A percentile compares a stretch with the other conserved stretches of the same genome.
phyloP scores from a whole-genome alignment of 495 filamentous ascomycete species.

The Xylaria flabelliformis region DNA sequence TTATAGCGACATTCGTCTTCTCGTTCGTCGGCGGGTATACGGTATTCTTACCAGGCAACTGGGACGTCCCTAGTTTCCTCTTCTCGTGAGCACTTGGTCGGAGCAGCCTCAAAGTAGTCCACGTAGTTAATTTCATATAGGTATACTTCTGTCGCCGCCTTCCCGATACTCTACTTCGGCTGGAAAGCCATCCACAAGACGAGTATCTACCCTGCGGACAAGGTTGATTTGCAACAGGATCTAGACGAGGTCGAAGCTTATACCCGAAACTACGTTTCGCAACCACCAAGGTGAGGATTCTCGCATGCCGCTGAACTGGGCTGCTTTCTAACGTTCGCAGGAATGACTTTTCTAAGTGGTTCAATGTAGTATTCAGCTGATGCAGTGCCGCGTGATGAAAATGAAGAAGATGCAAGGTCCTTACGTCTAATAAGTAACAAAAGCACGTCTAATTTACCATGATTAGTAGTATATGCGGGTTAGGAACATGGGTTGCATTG shows the following conservation, averaged over 20 bases:
- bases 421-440: background rate
- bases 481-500: background rate
- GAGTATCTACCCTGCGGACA: conserved; percentile 58
- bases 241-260: conserved; percentile 80
- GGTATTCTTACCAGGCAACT: conserved; percentile 75
- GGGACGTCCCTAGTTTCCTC: conserved; percentile 75
- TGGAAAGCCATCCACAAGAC: conserved; percentile 77
- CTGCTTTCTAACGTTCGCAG: conserved; percentile 30
- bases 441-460: background rate
- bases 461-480: background rate
- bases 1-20: conserved; percentile 69
- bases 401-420: background rate
- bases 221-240: conserved; percentile 68
- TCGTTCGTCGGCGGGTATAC: conserved; percentile 76
- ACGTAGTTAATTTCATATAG: conserved; percentile 31
- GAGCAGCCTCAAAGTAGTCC: background rate
- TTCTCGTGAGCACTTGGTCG: conserved; percentile 64
- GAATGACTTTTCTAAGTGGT: conserved; percentile 33
- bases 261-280: conserved; percentile 65
- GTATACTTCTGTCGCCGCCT: conserved; percentile 71
- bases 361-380: conserved; percentile 24
- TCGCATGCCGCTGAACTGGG: background rate
- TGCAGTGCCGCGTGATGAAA: background rate
- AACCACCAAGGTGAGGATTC: conserved; percentile 61
- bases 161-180: conserved; percentile 68